A percentile compares a stretch with the other conserved stretches of the same genome.
These are phyloP conservation scores for Lablab purpureus DNA, from an alignment of 306 rosid genomes.

Conservation along the genomic window DNA sequence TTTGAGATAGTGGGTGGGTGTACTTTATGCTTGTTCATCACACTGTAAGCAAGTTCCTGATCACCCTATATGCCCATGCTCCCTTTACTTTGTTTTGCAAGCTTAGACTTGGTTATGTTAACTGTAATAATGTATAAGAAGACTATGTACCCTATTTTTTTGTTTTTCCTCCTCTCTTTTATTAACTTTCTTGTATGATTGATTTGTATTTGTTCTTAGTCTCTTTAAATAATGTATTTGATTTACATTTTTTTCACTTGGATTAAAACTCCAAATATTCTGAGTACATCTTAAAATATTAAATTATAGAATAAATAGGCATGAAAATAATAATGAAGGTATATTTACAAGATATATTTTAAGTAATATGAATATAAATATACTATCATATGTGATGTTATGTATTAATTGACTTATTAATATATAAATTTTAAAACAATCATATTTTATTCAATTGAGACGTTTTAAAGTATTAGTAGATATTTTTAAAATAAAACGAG, in stretches of 20 bases:
- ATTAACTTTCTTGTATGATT: not conserved
- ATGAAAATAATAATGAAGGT: too few relatives aligned
- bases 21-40: not conserved
- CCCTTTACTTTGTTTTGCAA: slow-evolving; percentile 19
- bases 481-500: too few relatives aligned
- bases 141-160: not conserved
- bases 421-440: too few relatives aligned
- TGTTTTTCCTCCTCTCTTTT: not conserved
- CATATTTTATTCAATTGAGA: too few relatives aligned
- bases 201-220: not conserved
- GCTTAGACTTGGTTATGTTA: not conserved
- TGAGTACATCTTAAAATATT: too few relatives aligned
- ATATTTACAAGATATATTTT: too few relatives aligned
- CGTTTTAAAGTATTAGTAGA: too few relatives aligned
- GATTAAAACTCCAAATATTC: too few relatives aligned
- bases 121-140: slow-evolving; percentile 15
- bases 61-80: not conserved
- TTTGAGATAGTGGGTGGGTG: slow-evolving; percentile 30
- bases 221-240: too few relatives aligned
- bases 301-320: too few relatives aligned
- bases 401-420: not conserved
- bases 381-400: not conserved
- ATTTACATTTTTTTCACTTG: too few relatives aligned
- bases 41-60: slow-evolving; percentile 26
- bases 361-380: not conserved